Evolutionary conservation across 495 filamentous ascomycete genomes (phyloP).

Genomic region (Penicillium bialowiezense): DNA sequence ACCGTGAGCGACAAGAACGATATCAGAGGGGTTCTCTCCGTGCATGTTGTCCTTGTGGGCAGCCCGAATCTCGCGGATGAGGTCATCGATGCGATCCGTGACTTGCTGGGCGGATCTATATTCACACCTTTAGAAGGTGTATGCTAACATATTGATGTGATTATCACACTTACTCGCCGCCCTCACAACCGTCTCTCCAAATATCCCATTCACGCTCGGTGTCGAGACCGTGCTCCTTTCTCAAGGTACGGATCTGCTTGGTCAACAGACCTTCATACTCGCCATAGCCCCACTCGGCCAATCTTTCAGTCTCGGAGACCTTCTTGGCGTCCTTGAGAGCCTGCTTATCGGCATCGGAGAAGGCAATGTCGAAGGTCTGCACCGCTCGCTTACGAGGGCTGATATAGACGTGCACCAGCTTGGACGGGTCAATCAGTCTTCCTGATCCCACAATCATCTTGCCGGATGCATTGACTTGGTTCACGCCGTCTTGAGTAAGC

Average conservation of each 20-base stretch:
- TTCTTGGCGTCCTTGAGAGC: conserved; percentile 22
- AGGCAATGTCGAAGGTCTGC: conserved; percentile 70
- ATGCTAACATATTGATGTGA: background rate
- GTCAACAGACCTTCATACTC: conserved; percentile 78
- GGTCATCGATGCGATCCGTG: conserved; percentile 58
- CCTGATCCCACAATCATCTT: conserved; percentile 69
- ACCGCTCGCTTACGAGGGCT: conserved; percentile 76
- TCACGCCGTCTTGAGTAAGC: conserved; percentile 70
- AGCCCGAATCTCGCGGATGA: conserved; percentile 64
- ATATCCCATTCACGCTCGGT: conserved; percentile 65
- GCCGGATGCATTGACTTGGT: conserved; percentile 67
- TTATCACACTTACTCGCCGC: conserved; percentile 37
- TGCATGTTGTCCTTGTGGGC: conserved; percentile 46
- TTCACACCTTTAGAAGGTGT: background rate
- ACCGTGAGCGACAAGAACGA: conserved; percentile 69
- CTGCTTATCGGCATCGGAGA: conserved; percentile 39
- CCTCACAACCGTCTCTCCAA: conserved; percentile 77
- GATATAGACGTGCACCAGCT: conserved; percentile 73
- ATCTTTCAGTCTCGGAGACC: conserved; percentile 60
- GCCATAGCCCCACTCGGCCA: conserved; percentile 88
- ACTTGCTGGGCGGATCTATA: conserved; percentile 54
- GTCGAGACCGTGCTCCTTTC: conserved; percentile 60
- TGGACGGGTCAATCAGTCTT: conserved; percentile 71
- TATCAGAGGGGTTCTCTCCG: conserved; percentile 49
- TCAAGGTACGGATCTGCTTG: conserved; percentile 57